Percentiles rank a stretch among this genome's conserved stretches.
phyloP scores from a whole-genome alignment of 1,139 yeast species.

The Saccharomyces hybrid region DNA sequence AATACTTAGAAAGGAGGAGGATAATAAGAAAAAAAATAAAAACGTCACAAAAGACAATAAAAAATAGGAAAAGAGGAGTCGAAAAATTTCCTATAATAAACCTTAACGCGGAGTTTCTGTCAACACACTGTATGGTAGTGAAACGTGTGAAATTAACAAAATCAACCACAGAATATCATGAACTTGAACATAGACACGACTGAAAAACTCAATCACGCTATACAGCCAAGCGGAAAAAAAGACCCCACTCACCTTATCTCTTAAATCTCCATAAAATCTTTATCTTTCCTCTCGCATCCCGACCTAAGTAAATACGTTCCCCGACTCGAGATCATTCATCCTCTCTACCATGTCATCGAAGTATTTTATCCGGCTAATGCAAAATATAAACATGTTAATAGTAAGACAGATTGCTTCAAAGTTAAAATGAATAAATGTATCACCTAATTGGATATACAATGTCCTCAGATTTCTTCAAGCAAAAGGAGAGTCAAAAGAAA shows the following conservation, averaged over 20 bases:
- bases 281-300: background rate
- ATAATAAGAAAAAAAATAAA: slow-evolving; percentile 1
- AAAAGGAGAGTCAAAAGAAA: background rate
- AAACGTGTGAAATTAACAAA: slow-evolving; percentile 17
- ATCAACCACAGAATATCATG: slow-evolving; percentile 17
- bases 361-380: background rate
- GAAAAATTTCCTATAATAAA: slow-evolving; percentile 4
- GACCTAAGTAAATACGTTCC: background rate
- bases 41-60: background rate
- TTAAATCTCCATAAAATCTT: background rate
- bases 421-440: background rate
- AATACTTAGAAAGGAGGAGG: slow-evolving; percentile 2
- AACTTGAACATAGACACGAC: slow-evolving; percentile 9
- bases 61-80: slow-evolving; percentile 1
- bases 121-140: slow-evolving; percentile 26
- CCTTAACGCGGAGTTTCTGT: slow-evolving; percentile 4
- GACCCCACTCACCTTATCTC: background rate
- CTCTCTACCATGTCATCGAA: background rate
- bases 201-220: slow-evolving; percentile 19
- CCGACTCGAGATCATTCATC: background rate
- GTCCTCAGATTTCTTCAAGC: background rate
- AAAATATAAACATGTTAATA: background rate
- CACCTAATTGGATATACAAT: background rate
- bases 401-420: background rate
- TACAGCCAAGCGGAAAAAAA: slow-evolving; percentile 7